Evolutionary conservation across 306 rosid species (phyloP), one percentile per base, ranked within the genome.

Genomic region (Mucuna pruriens): DNA sequence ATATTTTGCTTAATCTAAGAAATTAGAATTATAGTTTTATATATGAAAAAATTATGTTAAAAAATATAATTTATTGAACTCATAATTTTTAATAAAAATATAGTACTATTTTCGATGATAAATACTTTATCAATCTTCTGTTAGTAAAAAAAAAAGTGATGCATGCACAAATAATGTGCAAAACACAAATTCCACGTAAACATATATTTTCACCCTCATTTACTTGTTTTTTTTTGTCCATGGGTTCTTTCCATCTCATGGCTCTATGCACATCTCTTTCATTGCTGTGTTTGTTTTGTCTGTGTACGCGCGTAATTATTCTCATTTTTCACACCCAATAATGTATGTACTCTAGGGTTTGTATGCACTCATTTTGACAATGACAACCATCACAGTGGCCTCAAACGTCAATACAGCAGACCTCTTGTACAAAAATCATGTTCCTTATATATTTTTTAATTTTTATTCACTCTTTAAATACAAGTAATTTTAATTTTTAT

Each of bases 291-390:
- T 71, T 73, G 64, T 72, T 72, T 72, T 72, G n/a, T 49, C 19
- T 29, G 46, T 31, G 29, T 31, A 71, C 44, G n/a, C n/a, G n/a
- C n/a, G 62, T 48, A 48, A 71, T 45, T 45, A 52, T 34, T 36
- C 20, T 34, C 36, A 73, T 19, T 61, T 46, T 48, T 44, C 13
- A 4, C 60, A 46, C 54, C 39, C 75, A 58, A 68, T 72, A 33
- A 48, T 68, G 75, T 12, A 45, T 44, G 12, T 49, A 64, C 45
- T 52, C 75, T 52, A 81, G 84, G 48, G 58, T 34, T 48, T 74
- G 29, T 73, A 62, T 29, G 78, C 60, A 84, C 77, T 79, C 57
- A 75, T 65, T 81, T 71, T 71, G 85, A 75, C 66, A 87, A 80
- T 33, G 85, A 82, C 85, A 79, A 12, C 75, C 57, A 70, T 67